Evolutionary conservation across 2,329 filamentous ascomycete genomes (phyloP), one percentile per base, ranked within the genome.

Genomic region (Epichloe festucae): DNA sequence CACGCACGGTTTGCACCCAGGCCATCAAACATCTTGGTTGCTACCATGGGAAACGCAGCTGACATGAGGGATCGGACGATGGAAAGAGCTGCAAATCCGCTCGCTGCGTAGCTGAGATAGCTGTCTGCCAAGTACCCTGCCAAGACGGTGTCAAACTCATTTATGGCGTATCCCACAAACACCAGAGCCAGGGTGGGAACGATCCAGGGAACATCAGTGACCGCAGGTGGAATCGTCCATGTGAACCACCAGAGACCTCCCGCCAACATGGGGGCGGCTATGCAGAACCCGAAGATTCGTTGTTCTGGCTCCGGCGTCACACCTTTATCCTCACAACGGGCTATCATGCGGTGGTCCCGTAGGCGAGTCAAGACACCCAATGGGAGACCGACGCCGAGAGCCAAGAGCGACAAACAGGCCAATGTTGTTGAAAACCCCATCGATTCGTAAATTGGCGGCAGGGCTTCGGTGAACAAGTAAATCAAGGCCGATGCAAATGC

Each of bases 121-220:
- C 38, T 42, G 40, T 49, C 48, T 21, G 48, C 38, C 15, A 49
- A 27, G 38, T 49, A 49, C 10, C 48, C 48, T 7, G 38, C 31
- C 19, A 49, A 27, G 12, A 43, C 27, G 17, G 38, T 42, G 40
- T 41, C 48, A 7, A 49, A 40, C 48, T 49, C 48, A 17, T 49
- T 49, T 15, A 49, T 39, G 19, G 48, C 48, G 19, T 21, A 49
- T 11, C 48, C 48, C 17, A 49, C 40, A 5, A 23, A 14, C 11
- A 49, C 48, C 15, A 49, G 48, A 10, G 48, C 38, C 27, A 49
- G 27, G 10, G 48, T 43, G 14, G 48, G 48, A 12, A 49, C 48
- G 6, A 36, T 35, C 48, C 48, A 49, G 31, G 14, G 39, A 12
- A 49, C 23, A n/a, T 6, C 27, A 4, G 15, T 21, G n/a, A 23